Evolutionary conservation across 1,284 basidiomycete genomes (phyloP), one percentile per base, ranked within the genome.

Genomic region (Pyrrhoderma noxium): DNA sequence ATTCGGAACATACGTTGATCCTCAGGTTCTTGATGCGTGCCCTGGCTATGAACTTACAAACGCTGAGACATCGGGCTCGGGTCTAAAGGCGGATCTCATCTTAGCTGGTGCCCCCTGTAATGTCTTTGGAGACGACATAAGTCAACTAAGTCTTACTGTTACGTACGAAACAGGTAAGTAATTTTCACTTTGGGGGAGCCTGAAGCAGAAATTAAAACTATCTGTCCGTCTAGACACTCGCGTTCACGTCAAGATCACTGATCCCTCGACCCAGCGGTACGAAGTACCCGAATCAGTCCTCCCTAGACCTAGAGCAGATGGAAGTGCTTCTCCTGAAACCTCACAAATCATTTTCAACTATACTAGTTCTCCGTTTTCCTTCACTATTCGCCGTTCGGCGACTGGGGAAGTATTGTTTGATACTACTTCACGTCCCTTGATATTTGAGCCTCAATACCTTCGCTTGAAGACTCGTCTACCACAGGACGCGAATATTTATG

Each of bases 401-500:
- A 79, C 79, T 5, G 65, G 74, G 18, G 73, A 70, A 8, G 62
- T 65, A n/a, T 65, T 91, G 39, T 92, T 91, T 61, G 87, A 92
- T 61, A 90, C 87, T 0, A 72, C 77, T 2, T 79, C 82, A 2
- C 77, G 78, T 43, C 64, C 74, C 2, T 70, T 89, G 3, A 75
- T 89, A n/a, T 88, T 90, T 58, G 86, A 89, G 61, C 80, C 89
- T 58, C 79, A 80, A 56, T 85, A 83, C 58, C 66, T 85, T 37
- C 76, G 79, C 67, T 65, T 75, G 56, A 35, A 4, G 44, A 38
- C 3, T 25, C 16, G 18, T 13, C 19, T 25, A 23, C 83, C 84
- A 0, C 65, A 72, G 16, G 74, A 76, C 35, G 74, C 85, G 18
- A 87, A 90, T 59, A 73, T 91, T 41, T 89, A 89, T 57, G 89